Conservation (phyloP, 2,329 filamentous ascomycete species). For the Cercospora citrullina region DNA sequence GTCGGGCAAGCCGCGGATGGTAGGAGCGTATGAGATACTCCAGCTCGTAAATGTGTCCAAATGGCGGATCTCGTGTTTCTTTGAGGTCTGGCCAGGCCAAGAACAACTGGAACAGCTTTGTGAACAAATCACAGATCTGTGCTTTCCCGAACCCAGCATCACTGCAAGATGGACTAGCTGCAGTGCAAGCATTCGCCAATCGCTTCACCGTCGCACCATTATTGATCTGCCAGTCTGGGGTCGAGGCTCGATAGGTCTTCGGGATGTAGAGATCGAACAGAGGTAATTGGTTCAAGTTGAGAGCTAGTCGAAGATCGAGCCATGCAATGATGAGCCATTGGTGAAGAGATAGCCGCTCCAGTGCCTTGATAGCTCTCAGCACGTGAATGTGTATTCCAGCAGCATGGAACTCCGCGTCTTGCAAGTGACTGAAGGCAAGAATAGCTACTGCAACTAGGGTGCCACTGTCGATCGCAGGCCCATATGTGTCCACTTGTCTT, state of each 20-base stretch:
- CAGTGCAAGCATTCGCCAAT: not conserved
- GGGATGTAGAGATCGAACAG: slow-evolving; percentile 6
- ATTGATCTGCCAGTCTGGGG: not conserved
- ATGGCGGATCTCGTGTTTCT: not conserved
- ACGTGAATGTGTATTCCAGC: not conserved
- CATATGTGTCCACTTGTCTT: not conserved
- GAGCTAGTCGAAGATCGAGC: slow-evolving; percentile 3
- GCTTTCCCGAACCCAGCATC: not conserved
- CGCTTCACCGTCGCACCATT: not conserved
- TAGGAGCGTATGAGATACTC: not conserved
- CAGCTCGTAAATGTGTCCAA: not conserved
- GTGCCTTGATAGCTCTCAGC: not conserved
- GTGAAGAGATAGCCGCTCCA: not conserved
- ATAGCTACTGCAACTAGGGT: slow-evolving; percentile 2
- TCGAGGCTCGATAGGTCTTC: not conserved
- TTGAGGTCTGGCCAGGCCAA: not conserved
- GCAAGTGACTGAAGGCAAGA: slow-evolving; percentile 1
- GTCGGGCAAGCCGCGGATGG: not conserved
- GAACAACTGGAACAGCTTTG: not conserved
- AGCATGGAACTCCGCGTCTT: not conserved
- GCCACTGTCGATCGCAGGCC: slow-evolving; percentile 2
- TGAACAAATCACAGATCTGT: not conserved
- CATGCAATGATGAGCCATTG: slow-evolving; percentile 1
- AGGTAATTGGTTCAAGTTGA: not conserved
- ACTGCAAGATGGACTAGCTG: not conserved